These are phyloP conservation scores for Favolaschia claudopus DNA, from an alignment of 768 basidiomycete genomes.

Conservation along the genomic window DNA sequence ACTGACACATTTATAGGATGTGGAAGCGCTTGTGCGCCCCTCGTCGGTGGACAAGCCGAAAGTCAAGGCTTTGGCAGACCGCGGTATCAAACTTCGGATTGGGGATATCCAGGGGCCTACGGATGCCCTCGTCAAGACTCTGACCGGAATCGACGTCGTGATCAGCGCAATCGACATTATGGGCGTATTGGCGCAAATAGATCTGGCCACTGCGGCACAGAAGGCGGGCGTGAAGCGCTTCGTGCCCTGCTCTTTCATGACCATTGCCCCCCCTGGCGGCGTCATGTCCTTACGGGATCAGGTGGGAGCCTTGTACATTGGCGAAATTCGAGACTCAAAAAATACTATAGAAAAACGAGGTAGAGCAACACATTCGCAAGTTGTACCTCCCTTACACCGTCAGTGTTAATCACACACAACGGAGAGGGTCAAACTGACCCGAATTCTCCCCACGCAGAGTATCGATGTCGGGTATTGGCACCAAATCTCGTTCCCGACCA, in stretches of 20 bases:
- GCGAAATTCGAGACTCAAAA: background rate
- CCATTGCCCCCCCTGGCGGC: background rate
- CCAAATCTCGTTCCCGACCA: background rate
- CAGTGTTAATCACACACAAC: no score
- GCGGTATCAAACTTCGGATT: background rate
- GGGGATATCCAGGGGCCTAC: background rate
- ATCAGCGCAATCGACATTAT: slow-evolving; percentile 1
- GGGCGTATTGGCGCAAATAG: background rate
- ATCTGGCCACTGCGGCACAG: background rate
- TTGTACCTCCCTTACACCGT: background rate
- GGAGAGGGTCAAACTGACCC: no score
- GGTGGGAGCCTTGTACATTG: background rate
- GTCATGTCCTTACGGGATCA: background rate
- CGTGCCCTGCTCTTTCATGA: background rate
- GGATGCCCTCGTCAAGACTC: background rate
- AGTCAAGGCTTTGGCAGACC: background rate
- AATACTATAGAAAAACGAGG: background rate
- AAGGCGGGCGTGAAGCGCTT: slow-evolving; percentile 1
- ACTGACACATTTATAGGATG: no score
- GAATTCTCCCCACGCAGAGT: no score
- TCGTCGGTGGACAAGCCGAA: background rate
- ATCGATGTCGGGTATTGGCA: background rate
- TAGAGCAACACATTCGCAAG: background rate
- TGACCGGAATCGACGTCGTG: background rate
- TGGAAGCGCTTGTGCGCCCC: slow-evolving; percentile 6